A percentile compares a stretch with the other conserved stretches of the same genome.
Conservation (phyloP, 495 filamentous ascomycete genomes). For the Annulohypoxylon bovei region DNA sequence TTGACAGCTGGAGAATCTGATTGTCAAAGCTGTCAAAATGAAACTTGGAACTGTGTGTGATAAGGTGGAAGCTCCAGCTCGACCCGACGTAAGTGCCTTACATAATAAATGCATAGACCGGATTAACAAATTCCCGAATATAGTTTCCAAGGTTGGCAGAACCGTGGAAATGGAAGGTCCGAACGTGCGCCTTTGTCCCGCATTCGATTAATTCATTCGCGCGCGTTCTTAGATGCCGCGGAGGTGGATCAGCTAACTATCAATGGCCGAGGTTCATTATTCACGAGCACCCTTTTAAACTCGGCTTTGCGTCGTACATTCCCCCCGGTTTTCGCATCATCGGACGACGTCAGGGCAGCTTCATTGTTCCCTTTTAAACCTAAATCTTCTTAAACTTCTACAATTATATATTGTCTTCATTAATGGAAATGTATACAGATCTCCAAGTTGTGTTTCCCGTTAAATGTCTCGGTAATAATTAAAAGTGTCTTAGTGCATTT, state of each 20-base stretch:
- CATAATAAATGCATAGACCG: not conserved
- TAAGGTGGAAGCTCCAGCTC: not conserved
- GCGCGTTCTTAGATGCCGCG: constrained; percentile 32
- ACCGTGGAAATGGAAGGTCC: not conserved
- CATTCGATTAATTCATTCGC: constrained; percentile 23
- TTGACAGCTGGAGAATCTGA: not conserved
- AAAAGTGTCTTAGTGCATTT: constrained; percentile 23
- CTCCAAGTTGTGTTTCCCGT: not conserved
- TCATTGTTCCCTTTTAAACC: constrained; percentile 22
- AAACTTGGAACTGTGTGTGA: not conserved
- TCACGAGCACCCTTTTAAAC: constrained; percentile 38
- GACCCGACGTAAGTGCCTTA: not conserved
- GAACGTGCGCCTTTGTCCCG: not conserved
- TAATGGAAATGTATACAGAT: constrained; percentile 17
- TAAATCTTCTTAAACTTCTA: not conserved
- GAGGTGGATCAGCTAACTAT: constrained; percentile 14
- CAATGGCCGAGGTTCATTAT: constrained; percentile 41
- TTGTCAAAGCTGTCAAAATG: not conserved
- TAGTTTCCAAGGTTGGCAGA: not conserved
- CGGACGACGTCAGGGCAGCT: constrained; percentile 36
- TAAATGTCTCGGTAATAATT: constrained; percentile 27
- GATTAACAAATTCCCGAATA: constrained; percentile 9
- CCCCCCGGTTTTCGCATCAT: constrained; percentile 36
- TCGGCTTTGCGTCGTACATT: constrained; percentile 24
- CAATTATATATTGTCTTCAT: not conserved